Evolutionary conservation across 2,329 filamentous ascomycete species (phyloP), one percentile per base, ranked within the genome.

Genomic region (Bipolaris cookei): DNA sequence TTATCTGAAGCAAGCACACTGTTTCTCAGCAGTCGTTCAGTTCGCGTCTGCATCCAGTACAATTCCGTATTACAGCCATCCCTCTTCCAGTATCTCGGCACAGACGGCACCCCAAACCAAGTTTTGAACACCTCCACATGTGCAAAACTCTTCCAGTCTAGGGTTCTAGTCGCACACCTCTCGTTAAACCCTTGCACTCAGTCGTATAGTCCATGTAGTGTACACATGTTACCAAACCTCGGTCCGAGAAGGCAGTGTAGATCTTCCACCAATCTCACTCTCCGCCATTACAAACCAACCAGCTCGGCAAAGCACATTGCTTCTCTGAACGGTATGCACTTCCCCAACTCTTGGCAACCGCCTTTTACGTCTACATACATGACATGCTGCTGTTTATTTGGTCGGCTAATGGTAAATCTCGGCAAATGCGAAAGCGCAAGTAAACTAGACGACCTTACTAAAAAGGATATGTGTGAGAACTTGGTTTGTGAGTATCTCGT

Each of bases 231-330:
- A 5, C 25, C 32, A 52, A 23, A 16, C 34, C 23, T 57, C 50
- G 54, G 54, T 34, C 49, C 50, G 50, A 44, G 25, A 23, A 14
- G 28, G 10, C 23, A 43, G 32, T 14, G 23, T 37, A 49, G 38
- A 57, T 54, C 30, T 49, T 57, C 54, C 54, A 57, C 54, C 54
- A 57, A 57, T 57, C 50, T 23, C 30, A 18, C 35, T 20, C 20
- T 14, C 34, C 41, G 34, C 41, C 46, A 56, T 45, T 41, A 6
- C 39, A 28, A 25, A 25, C 21, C 14, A 32, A 30, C 34, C 54
- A 44, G 38, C 45, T 52, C 14, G 6, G 20, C 13, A 23, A 42
- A 21, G 28, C 28, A 30, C 28, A 30, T 30, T 30, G 28, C 28
- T 30, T 30, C 28, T 30, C 28, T 30, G 28, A 30, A 30, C 28